phyloP scores from a whole-genome alignment of 768 basidiomycete species.

The Hygrophorus russula region DNA sequence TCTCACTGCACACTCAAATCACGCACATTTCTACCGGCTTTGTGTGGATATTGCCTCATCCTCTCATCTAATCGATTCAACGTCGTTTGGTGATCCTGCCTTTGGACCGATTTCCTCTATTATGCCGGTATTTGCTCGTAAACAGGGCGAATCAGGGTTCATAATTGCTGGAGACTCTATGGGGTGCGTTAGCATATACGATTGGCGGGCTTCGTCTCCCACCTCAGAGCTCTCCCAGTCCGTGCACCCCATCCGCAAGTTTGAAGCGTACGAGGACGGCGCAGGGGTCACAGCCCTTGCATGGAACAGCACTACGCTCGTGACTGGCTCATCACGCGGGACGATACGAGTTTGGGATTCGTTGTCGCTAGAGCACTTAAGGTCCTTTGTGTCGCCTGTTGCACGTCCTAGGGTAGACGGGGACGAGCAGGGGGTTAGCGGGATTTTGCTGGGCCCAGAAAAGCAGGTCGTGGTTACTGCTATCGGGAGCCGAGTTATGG shows the following conservation, averaged over 20 bases:
- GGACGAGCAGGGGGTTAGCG: constrained; percentile 34
- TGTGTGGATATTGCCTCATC: constrained; percentile 21
- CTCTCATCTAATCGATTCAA: constrained; percentile 16
- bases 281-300: constrained; percentile 48
- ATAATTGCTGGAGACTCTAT: constrained; percentile 54
- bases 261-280: constrained; percentile 57
- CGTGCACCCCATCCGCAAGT: constrained; percentile 29
- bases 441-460: constrained; percentile 45
- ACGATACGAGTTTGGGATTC: constrained; percentile 53
- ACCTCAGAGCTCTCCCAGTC: constrained; percentile 6
- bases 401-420: constrained; percentile 18
- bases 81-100: constrained; percentile 37
- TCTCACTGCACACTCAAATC: constrained; percentile 39
- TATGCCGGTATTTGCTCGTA: constrained; percentile 34
- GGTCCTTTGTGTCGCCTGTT: constrained; percentile 40
- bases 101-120: constrained; percentile 42
- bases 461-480: constrained; percentile 45
- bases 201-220: constrained; percentile 24
- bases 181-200: constrained; percentile 54
- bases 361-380: constrained; percentile 46
- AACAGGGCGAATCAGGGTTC: constrained; percentile 30
- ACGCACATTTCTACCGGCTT: constrained; percentile 42
- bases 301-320: constrained; percentile 47
- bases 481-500: constrained; percentile 50
- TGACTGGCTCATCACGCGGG: constrained; percentile 57